Evolutionary conservation across 306 rosid genomes (phyloP), one percentile per base, ranked within the genome.

Genomic region (Quercus variabilis): DNA sequence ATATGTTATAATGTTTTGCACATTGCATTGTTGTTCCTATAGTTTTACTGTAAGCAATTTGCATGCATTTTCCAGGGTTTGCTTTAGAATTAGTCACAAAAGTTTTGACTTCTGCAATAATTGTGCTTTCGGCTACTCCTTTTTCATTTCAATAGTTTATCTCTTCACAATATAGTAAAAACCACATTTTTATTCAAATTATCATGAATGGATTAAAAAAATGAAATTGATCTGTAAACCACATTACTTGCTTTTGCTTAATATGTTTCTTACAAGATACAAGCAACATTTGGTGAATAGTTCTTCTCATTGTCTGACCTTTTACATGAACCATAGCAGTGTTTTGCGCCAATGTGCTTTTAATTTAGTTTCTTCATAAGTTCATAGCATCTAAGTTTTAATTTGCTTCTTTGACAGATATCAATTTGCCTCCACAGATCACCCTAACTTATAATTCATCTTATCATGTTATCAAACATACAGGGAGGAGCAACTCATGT

Each of bases 401-500:
- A 33, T 35, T 68, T 68, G 9, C 28, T 35, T 68, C 28, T 35
- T 38, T 4, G 19, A 6, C 51, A 35, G 23, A 33, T 4, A 4
- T 46, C 26, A 35, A 68, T 67, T 67, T 35, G 14, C 23, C 23
- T 58, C 11, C 33, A 26, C 52, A 51, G 74, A 72, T 46, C 55
- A 76, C 57, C 33, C 4, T 19, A 82, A 31, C 63, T 70, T 72
- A 6, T 3, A 57, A 5, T 5, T 69, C 13, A 23, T 23, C 15
- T 26, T 71, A n/a, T 62, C 73, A 71, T 82, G 35, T 38, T 6
- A 6, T 76, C 43, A 51, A 59, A 71, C 56, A 55, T 65, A 18
- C 78, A 92, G 97, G 98, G 97, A 15, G 98, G 97, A 86, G 97
- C 98, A 72, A 94, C 98, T 84, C 99, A 92, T 55, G 97, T 94